A percentile compares a stretch with the other conserved stretches of the same genome.
These are phyloP conservation scores for Arachis stenosperma DNA, from an alignment of 306 rosid species.

Conservation along the genomic window DNA sequence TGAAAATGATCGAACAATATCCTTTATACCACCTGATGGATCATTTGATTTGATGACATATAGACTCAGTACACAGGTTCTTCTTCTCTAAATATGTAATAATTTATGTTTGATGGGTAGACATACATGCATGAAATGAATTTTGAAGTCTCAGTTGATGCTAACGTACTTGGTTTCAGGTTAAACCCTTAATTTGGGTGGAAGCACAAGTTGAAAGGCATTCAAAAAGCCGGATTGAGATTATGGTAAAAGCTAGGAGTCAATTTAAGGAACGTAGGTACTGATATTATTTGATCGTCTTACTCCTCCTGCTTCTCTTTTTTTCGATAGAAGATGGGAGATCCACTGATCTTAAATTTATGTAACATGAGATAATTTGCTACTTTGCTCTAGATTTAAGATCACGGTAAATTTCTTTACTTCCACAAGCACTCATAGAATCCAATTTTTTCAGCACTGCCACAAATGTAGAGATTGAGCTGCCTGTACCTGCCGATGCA, in stretches of 20 bases:
- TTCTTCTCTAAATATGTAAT: slow-evolving; percentile 37
- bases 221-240: slow-evolving; percentile 96
- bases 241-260: slow-evolving; percentile 94
- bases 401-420: slow-evolving; percentile 21
- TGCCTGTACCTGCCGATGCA: slow-evolving; percentile 93
- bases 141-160: slow-evolving; percentile 14
- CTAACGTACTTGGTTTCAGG: slow-evolving; percentile 58
- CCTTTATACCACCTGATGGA: slow-evolving; percentile 98
- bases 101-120: slow-evolving; percentile 29
- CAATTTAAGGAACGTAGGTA: slow-evolving; percentile 99
- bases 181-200: slow-evolving; percentile 94
- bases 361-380: slow-evolving; percentile 49
- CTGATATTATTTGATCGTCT: slow-evolving; percentile 23
- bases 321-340: slow-evolving; percentile 20
- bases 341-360: slow-evolving; percentile 31
- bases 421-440: slow-evolving; percentile 40
- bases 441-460: slow-evolving; percentile 75
- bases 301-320: neutral
- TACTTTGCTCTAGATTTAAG: slow-evolving; percentile 32
- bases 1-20: slow-evolving; percentile 97
- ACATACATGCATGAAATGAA: neutral
- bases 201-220: slow-evolving; percentile 99
- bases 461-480: slow-evolving; percentile 93
- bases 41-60: slow-evolving; percentile 99
- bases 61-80: slow-evolving; percentile 95